Evolutionary conservation across 768 basidiomycete genomes (phyloP).

Genomic region (Mycena polygramma): DNA sequence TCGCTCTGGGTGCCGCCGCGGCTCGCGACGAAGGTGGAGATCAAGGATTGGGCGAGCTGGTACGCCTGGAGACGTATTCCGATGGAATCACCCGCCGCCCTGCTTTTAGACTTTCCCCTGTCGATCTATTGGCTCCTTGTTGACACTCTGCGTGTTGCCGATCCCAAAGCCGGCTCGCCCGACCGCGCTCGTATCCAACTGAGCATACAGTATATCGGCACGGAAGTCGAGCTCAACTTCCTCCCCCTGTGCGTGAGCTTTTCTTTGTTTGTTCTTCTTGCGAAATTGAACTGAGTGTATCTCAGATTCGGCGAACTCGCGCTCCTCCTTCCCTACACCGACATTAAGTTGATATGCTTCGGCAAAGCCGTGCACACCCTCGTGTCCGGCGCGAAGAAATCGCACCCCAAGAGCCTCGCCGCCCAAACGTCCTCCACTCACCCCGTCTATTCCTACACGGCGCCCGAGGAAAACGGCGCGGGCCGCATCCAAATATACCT

Average conservation of each 20-base stretch:
- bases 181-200: slow-evolving; percentile 45
- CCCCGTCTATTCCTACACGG: slow-evolving; percentile 45
- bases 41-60: slow-evolving; percentile 56
- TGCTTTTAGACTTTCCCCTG: slow-evolving; percentile 56
- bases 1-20: slow-evolving; percentile 40
- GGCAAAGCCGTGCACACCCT: slow-evolving; percentile 50
- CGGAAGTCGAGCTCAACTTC: slow-evolving; percentile 59
- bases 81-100: slow-evolving; percentile 55
- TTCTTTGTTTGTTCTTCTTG: neutral
- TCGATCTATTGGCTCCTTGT: slow-evolving; percentile 52
- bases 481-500: slow-evolving; percentile 52
- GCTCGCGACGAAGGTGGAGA: slow-evolving; percentile 43
- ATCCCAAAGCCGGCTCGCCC: slow-evolving; percentile 33
- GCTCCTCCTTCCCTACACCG: slow-evolving; percentile 55
- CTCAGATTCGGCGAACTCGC: slow-evolving; percentile 57
- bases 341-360: slow-evolving; percentile 57
- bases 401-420: slow-evolving; percentile 17
- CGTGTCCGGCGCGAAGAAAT: slow-evolving; percentile 45
- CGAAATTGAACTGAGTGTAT: neutral
- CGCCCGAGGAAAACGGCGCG: slow-evolving; percentile 51
- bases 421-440: slow-evolving; percentile 39
- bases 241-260: slow-evolving; percentile 53
- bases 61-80: slow-evolving; percentile 56
- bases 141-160: slow-evolving; percentile 47
- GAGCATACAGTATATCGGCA: slow-evolving; percentile 53